Conservation (phyloP, 179 eudicot genomes). For the Pouteria campechiana region DNA sequence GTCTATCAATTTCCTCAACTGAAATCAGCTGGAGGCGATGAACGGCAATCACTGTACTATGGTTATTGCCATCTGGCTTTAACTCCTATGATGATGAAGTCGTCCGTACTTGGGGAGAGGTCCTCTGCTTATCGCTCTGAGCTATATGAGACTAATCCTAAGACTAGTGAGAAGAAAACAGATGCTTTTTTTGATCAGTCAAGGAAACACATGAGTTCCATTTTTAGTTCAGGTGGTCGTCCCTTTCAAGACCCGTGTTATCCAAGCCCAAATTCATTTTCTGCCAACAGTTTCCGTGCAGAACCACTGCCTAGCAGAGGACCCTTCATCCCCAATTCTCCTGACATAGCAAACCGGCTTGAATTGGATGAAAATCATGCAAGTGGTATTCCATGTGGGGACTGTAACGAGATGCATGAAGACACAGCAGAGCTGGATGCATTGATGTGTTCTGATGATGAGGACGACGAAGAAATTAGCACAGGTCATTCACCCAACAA, state of each 20-base stretch:
- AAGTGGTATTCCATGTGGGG: no score
- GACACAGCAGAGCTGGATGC: slow-evolving; percentile 69
- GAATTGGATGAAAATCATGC: slow-evolving; percentile 31
- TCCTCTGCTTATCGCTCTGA: no score
- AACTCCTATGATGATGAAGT: no score
- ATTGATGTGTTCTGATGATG: slow-evolving; percentile 40
- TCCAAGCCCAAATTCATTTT: slow-evolving; percentile 5
- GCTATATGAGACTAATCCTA: no score
- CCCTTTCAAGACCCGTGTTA: slow-evolving; percentile 14
- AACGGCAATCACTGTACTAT: slow-evolving; percentile 9
- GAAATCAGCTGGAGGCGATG: slow-evolving; percentile 12
- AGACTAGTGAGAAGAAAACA: no score
- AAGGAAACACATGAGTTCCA: slow-evolving; percentile 35
- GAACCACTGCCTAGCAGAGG: slow-evolving; percentile 2
- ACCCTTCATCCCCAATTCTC: no score
- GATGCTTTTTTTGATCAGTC: slow-evolving; percentile 56
- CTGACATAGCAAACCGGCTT: no score
- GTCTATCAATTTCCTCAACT: slow-evolving; percentile 9
- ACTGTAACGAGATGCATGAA: slow-evolving; percentile 39
- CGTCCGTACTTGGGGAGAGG: no score
- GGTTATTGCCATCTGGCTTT: no score
- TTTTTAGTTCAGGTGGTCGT: slow-evolving; percentile 26
- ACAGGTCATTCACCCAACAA: slow-evolving; percentile 47
- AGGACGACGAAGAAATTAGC: slow-evolving; percentile 28
- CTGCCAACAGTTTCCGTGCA: slow-evolving; percentile 5